Conservation (phyloP, 306 rosid genomes). For the Corylus avellana region DNA sequence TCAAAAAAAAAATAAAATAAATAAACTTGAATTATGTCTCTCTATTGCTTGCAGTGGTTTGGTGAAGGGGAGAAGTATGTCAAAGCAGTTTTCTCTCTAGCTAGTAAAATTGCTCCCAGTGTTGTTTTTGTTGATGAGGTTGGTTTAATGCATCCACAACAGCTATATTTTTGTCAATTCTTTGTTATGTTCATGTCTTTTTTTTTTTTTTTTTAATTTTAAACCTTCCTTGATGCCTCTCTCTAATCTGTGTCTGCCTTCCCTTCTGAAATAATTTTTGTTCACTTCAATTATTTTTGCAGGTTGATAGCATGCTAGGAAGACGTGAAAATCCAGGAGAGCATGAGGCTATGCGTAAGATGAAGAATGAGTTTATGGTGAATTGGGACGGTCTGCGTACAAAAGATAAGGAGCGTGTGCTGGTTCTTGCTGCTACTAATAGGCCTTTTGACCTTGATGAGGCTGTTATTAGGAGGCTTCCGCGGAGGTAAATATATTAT, state of each 20-base stretch:
- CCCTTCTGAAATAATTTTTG: not conserved
- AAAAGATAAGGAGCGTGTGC: constrained; percentile 87
- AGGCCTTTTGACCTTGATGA: constrained; percentile 98
- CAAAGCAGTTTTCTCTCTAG: constrained; percentile 90
- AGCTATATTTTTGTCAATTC: not conserved
- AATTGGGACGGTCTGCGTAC: constrained; percentile 99
- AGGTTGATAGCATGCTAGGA: constrained; percentile 99
- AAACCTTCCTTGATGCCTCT: not conserved
- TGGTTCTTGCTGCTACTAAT: constrained; percentile 96
- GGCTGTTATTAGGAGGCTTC: constrained; percentile 98
- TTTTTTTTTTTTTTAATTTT: not conserved
- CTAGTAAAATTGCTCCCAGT: constrained; percentile 97
- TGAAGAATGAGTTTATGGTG: constrained; percentile 98
- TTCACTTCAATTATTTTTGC: constrained; percentile 21
- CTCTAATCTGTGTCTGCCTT: not conserved
- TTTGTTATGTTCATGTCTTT: not conserved
- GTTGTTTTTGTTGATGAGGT: constrained; percentile 98
- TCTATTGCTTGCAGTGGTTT: constrained; percentile 73
- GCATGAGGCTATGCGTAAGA: constrained; percentile 96
- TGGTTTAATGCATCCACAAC: constrained; percentile 23
- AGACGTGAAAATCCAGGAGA: constrained; percentile 96
- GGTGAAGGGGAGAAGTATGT: constrained; percentile 98
- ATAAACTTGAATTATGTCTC: constrained; percentile 11
- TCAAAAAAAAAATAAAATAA: too few species aligned
- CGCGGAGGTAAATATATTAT: constrained; percentile 62